phyloP scores from a whole-genome alignment of 2,329 filamentous ascomycete genomes.

The Ilyonectria destructans region DNA sequence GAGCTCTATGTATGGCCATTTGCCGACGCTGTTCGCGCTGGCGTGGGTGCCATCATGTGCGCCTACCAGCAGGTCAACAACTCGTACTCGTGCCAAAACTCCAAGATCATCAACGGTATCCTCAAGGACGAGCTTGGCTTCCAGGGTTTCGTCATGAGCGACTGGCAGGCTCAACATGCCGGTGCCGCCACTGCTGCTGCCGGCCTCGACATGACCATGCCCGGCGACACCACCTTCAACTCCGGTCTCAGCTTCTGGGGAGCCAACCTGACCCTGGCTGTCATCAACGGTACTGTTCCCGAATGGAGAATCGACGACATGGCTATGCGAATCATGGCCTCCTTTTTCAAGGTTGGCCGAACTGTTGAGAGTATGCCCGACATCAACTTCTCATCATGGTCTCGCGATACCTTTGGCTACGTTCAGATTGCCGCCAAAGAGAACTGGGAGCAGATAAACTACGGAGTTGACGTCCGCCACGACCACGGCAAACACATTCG shows the following conservation, averaged over 20 bases:
- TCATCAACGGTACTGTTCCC: constrained; percentile 91
- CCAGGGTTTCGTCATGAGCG: constrained; percentile 85
- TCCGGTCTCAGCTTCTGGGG: constrained; percentile 85
- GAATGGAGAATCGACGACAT: constrained; percentile 93
- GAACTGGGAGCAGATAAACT: constrained; percentile 80
- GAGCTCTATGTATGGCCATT: constrained; percentile 87
- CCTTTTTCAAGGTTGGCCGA: constrained; percentile 78
- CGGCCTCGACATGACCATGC: constrained; percentile 91
- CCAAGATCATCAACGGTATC: constrained; percentile 80
- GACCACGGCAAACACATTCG: constrained; percentile 83
- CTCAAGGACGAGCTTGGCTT: constrained; percentile 87
- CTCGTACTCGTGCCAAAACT: constrained; percentile 86
- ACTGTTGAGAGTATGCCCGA: constrained; percentile 63
- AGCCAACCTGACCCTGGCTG: constrained; percentile 87
- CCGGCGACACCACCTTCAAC: constrained; percentile 85
- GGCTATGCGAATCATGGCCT: constrained; percentile 85
- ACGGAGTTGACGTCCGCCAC: constrained; percentile 86
- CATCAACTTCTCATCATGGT: constrained; percentile 94
- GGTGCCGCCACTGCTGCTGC: constrained; percentile 78
- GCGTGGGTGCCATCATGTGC: constrained; percentile 77
- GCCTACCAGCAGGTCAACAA: constrained; percentile 87
- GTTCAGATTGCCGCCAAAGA: constrained; percentile 75
- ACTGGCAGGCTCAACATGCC: constrained; percentile 84
- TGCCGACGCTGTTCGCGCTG: constrained; percentile 79
- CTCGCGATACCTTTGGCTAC: constrained; percentile 80